Evolutionary conservation across 2,329 filamentous ascomycete species (phyloP), one percentile per base, ranked within the genome.

Genomic region (Neonectria punicea): DNA sequence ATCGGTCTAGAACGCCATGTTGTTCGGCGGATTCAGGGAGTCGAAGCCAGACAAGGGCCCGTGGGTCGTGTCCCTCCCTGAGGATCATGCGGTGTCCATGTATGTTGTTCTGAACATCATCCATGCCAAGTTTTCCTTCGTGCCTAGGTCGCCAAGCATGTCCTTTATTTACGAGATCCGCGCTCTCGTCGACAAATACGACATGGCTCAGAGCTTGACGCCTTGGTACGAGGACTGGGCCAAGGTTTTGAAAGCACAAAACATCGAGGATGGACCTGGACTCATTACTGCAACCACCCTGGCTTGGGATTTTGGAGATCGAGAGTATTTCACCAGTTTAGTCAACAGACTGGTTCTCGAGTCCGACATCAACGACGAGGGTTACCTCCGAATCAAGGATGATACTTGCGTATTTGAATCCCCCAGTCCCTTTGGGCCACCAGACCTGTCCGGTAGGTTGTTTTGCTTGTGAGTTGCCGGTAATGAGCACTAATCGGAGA

Each of bases 1-100:
- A 1, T 41, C 49, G 3, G 41, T 41, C 30, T 63, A 49, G 61
- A 49, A 54, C 49, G 39, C 14, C 34, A 50, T 63, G 50, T 25
- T 63, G 32, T 63, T 54, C 50, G 55, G 61, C 6, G 9, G 30
- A 1, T 63, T 63, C 50, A 63, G 49, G 18, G 61, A 63, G 28
- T 25, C 55, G 14, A 59, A 34, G 20, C 54, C 49, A 3, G 16
- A 55, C 20, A 22, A 50, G n/a, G 55, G 61, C 18, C n/a, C 34
- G 20, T 63, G 61, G 61, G 18, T 50, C 36, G 49, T 59, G 13
- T 43, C 54, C 5, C 36, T 63, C 6, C 61, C 61, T 8, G 49
- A 39, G 1, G 61, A 63, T 28, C 34, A 34, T 30, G 39, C 50
- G 2, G 50, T 16, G 2, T 32, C 61, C 2, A 49, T 55, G 25